Conservation (phyloP, 805 yeast genomes). For the Candida silvicultrix region DNA sequence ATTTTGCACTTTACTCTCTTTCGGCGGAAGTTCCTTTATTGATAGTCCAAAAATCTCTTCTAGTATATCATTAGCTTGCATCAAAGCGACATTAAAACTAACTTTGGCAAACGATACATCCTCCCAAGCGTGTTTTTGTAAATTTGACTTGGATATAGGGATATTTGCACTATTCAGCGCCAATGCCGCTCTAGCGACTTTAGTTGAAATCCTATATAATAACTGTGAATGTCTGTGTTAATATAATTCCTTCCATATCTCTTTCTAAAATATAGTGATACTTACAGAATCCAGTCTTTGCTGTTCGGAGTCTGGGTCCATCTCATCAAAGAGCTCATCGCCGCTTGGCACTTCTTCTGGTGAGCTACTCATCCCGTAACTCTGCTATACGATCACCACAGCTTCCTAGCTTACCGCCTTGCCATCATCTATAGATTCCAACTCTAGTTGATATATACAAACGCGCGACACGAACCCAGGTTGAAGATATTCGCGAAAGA, state of each 20-base stretch:
- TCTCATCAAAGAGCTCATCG: not conserved
- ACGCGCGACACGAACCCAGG: not conserved
- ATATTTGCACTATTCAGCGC: slow-evolving; percentile 8
- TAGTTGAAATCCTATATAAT: slow-evolving; percentile 2
- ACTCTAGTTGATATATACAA: too few relatives aligned
- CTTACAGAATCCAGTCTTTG: not conserved
- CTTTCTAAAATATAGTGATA: not conserved
- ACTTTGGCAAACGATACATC: slow-evolving; percentile 3
- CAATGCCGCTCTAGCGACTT: slow-evolving; percentile 6
- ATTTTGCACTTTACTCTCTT: slow-evolving; percentile 4
- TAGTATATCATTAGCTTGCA: slow-evolving; percentile 4
- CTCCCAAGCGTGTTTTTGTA: slow-evolving; percentile 10
- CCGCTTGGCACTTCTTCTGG: not conserved
- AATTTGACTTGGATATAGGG: slow-evolving; percentile 6
- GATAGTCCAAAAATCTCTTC: slow-evolving; percentile 6
- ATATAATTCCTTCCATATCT: too few relatives aligned
- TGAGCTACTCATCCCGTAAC: not conserved
- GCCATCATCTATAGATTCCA: too few relatives aligned
- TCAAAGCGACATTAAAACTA: slow-evolving; percentile 2
- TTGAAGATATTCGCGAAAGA: too few relatives aligned
- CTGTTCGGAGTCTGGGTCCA: not conserved
- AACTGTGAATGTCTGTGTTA: too few relatives aligned
- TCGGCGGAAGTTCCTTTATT: slow-evolving; percentile 8
- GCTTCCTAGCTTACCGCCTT: too few relatives aligned
- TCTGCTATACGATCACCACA: too few relatives aligned